Conservation (phyloP, 805 yeast genomes). For the Clavispora vitiphila region DNA sequence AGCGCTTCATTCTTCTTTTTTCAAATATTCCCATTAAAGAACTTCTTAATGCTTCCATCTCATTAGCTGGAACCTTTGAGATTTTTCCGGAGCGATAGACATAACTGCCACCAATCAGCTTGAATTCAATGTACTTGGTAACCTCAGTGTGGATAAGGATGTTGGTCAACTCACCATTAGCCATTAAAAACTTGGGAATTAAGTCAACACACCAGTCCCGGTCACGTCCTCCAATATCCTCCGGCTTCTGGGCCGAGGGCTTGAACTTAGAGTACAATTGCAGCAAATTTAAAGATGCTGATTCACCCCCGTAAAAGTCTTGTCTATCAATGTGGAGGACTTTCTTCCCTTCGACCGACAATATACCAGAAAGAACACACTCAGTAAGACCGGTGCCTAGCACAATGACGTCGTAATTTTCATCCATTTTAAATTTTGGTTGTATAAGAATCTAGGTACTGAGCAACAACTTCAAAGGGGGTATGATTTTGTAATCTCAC, state of each 20-base stretch:
- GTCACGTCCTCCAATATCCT: slow-evolving; percentile 74
- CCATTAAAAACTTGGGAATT: slow-evolving; percentile 95
- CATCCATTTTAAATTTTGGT: slow-evolving; percentile 59
- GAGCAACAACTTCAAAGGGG: neutral
- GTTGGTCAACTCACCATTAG: slow-evolving; percentile 94
- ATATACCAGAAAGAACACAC: slow-evolving; percentile 87
- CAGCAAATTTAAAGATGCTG: slow-evolving; percentile 74
- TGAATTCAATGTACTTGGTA: slow-evolving; percentile 91
- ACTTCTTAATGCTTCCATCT: slow-evolving; percentile 83
- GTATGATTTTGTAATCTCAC: neutral
- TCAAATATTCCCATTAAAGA: slow-evolving; percentile 95
- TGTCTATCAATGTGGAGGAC: slow-evolving; percentile 95
- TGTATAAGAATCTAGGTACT: neutral
- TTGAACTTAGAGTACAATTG: slow-evolving; percentile 77
- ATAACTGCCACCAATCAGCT: slow-evolving; percentile 92
- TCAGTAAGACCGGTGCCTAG: slow-evolving; percentile 95
- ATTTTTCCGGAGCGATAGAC: slow-evolving; percentile 87
- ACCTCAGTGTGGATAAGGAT: slow-evolving; percentile 94
- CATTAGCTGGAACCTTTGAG: slow-evolving; percentile 92
- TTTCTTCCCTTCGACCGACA: slow-evolving; percentile 97
- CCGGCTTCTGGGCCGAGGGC: slow-evolving; percentile 65
- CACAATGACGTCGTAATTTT: slow-evolving; percentile 93
- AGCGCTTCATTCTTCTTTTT: slow-evolving; percentile 89
- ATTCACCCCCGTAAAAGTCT: slow-evolving; percentile 93
- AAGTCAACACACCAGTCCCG: slow-evolving; percentile 98